Base-by-base conservation (phyloP, 768 basidiomycete genomes). In the Hydnum rufescens region DNA sequence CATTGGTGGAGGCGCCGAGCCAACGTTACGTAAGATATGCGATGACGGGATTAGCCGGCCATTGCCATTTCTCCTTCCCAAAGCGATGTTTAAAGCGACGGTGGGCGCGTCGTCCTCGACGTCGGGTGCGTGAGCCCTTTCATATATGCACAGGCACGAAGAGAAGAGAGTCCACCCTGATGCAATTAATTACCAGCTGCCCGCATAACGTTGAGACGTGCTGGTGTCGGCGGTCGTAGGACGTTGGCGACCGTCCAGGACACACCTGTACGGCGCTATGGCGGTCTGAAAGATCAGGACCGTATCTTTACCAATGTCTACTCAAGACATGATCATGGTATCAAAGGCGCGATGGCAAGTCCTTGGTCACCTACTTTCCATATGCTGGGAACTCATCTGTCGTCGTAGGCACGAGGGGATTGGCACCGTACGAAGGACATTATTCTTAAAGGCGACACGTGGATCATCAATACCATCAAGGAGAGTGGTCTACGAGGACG, bases 401-500 rank as follows among this genome's bases (percentile, higher is more conserved):
- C 34, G 19, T 49, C 18, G 51, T 56, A 92, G 85, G 74, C 82
- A 42, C 82, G 93, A 44, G 93, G 93, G 5, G 93, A 99, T 70
- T 99, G 93, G 93, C 93, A 97, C 66, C 75, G 76, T 57, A 99
- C 93, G 56, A 99, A 97, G 67, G 93, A 97, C 55, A 93, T 99
- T 59, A 58, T 97, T 30, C 68, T 79, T 53, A 99, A 97, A 64
- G 93, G 93, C 49, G 93, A 99, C 68, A 74, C 78, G 4, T 99
- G 90, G 89, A 90, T 97, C 60, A 96, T 97, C 55, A 80, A 95
- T 63, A 80, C 78, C 42, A 85, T 97, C 61, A 97, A 99, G 65
- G 88, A 87, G 61, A 95, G 89, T 22, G 93, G 93, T 44, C 74
- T 97, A 32, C 78, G 93, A 62, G 93, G 93, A 8, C 80, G 93